These are phyloP conservation scores for Colletotrichum scovillei DNA, from an alignment of 2,329 filamentous ascomycete species.

Conservation along the genomic window DNA sequence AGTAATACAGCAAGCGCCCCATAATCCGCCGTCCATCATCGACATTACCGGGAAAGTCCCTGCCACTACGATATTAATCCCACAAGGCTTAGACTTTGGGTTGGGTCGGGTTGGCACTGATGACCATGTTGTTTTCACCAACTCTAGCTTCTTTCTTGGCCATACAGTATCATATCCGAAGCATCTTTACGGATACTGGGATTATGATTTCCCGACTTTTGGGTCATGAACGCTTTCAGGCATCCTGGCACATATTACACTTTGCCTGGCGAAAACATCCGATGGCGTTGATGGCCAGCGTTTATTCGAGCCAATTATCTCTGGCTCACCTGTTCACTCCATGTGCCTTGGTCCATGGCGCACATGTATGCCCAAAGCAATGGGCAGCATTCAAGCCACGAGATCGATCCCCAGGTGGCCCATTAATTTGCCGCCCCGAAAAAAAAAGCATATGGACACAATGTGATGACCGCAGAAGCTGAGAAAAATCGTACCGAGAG, in stretches of 20 bases:
- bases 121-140: background rate
- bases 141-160: background rate
- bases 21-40: background rate
- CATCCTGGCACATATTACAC: background rate
- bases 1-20: background rate
- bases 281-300: constrained; percentile 1
- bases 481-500: background rate
- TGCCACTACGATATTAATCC: constrained; percentile 7
- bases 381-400: background rate
- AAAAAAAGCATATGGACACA: background rate
- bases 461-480: background rate
- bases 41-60: constrained; percentile 4
- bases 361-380: constrained; percentile 1
- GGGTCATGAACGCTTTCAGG: background rate
- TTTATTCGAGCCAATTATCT: constrained; percentile 21
- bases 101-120: constrained; percentile 7
- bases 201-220: background rate
- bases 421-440: background rate
- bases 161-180: constrained; percentile 9
- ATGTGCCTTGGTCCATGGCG: constrained; percentile 4
- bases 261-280: background rate
- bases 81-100: constrained; percentile 31
- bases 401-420: background rate
- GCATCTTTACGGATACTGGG: background rate
- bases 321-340: background rate